These are phyloP conservation scores for Coniella vitis DNA, from an alignment of 2,329 filamentous ascomycete genomes.

Conservation along the genomic window DNA sequence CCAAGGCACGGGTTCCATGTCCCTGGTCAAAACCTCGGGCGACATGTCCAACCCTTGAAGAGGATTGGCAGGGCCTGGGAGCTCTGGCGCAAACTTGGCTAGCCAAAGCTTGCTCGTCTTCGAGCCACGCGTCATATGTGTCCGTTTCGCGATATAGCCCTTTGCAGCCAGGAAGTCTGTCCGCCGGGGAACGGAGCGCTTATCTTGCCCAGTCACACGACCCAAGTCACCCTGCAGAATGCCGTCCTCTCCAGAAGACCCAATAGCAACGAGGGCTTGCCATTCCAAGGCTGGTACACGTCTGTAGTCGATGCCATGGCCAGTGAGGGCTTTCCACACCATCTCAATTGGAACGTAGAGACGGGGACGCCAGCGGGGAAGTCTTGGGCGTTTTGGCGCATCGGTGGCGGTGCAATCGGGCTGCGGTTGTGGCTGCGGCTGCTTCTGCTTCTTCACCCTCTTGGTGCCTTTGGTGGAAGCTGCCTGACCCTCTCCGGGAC, in stretches of 20 bases:
- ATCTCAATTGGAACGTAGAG: constrained; percentile 47
- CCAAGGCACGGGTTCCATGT: constrained; percentile 50
- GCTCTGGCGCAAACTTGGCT: constrained; percentile 44
- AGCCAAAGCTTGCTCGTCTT: constrained; percentile 60
- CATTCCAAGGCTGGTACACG: constrained; percentile 53
- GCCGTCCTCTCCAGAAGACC: constrained; percentile 44
- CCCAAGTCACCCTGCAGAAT: constrained; percentile 56
- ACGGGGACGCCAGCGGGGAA: constrained; percentile 21
- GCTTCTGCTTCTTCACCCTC: constrained; percentile 13
- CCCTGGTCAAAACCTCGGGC: constrained; percentile 26
- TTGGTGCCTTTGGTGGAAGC: background rate
- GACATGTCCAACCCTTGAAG: constrained; percentile 25
- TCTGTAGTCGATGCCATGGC: constrained; percentile 53
- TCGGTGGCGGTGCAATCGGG: background rate
- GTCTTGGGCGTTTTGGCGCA: constrained; percentile 2
- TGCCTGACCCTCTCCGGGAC: background rate
- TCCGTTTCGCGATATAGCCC: constrained; percentile 56
- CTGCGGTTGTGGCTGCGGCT: background rate
- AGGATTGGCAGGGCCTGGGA: constrained; percentile 16
- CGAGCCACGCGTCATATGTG: constrained; percentile 49
- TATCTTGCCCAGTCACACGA: constrained; percentile 53
- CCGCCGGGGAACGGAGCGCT: constrained; percentile 54
- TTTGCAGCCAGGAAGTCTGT: constrained; percentile 53
- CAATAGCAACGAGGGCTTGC: constrained; percentile 51
- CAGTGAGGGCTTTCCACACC: constrained; percentile 53